Base-by-base conservation (phyloP, 2,329 filamentous ascomycete genomes). In the Colletotrichum tamarilloi region DNA sequence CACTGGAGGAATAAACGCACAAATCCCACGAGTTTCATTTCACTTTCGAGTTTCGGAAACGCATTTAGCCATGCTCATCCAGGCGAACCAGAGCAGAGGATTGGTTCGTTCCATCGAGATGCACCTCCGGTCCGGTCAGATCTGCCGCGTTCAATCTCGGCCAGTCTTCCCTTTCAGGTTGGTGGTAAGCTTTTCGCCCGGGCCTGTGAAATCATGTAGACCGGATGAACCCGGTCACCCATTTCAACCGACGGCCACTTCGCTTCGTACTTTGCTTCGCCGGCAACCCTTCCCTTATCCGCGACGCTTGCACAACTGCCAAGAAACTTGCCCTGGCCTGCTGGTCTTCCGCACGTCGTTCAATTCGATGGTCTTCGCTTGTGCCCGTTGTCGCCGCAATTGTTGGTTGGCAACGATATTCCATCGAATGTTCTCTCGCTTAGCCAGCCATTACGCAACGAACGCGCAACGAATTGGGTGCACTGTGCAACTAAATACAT, bases 111-210 rank as follows among this genome's bases (percentile, higher is more conserved):
- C 35, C 67, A 73, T 62, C 28, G 67, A 65, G 60, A 71, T 73
- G 60, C 67, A 52, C 19, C 22, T 70, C 56, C 55, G 67, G 46
- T 52, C 55, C 56, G 49, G 71, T 42, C 60, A 73, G 67, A 71
- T 73, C 67, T 73, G 67, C 67, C 62, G 32, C 46, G 55, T 62
- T 56, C 72, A 74, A 67, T 64, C 68, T 74, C 72, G 72, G 72
- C 38, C 62, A 74, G 56, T 72, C 72, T 74, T 74, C 72, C 72
- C 32, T 59, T 74, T 74, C 72, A 68, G 72, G 68, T 63, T 74
- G 72, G 72, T 59, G 58, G 46, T 72, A 74, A 68, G 68, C 62
- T 74, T 70, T 62, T 35, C 38, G 46, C 62, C 68, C 32, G 56
- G 26, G 35, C 46, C 38, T 56, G 30, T 30, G 24, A 42, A 62